Evolutionary conservation across 2,329 filamentous ascomycete genomes (phyloP), one percentile per base, ranked within the genome.

Genomic region (Fusarium sp.): DNA sequence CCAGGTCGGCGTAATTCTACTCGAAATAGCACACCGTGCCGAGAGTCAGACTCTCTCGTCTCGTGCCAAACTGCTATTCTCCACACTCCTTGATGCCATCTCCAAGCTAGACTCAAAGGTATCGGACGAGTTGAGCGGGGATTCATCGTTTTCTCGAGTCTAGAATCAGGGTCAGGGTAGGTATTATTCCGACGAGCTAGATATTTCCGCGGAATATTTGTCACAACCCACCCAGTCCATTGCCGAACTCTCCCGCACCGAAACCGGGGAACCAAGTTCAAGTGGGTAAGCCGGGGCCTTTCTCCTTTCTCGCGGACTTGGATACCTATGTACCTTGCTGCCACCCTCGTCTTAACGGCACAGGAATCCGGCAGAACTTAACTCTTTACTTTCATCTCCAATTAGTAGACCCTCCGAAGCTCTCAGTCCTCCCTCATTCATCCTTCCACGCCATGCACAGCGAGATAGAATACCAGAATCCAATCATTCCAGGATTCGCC

Each of bases 401-500:
- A 40, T 11, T 5, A 40, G 18, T 9, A 40, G 38, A 40, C 38
- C 18, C 37, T 40, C 18, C 37, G 5, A 38, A 18, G 37, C 8
- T 38, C 18, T 40, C 37, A 20, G 18, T n/a, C 5, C 5, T 40
- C 9, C 37, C 37, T 40, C 37, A 2, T n/a, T 20, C 18, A 40
- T 10, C 37, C 38, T 40, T n/a, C 4, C 5, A 10, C 10, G 18
- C 22, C 37, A 58, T 58, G 56, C 37, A 27, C 56, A 40, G 40
- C n/a, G 34, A 58, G 22, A 37, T 18, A 5, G 4, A 40, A 18
- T 58, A 58, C 37, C 54, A 24, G 14, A 71, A 73, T 13, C 71
- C 71, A 3, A 62, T 69, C 6, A 42, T 67, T 10, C 58, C 66
- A 34, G 71, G 69, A 8, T 72, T 73, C 14, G 45, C 66, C 5